Base-by-base conservation (phyloP, 306 rosid genomes). In the Hylodesmum podocarpum region DNA sequence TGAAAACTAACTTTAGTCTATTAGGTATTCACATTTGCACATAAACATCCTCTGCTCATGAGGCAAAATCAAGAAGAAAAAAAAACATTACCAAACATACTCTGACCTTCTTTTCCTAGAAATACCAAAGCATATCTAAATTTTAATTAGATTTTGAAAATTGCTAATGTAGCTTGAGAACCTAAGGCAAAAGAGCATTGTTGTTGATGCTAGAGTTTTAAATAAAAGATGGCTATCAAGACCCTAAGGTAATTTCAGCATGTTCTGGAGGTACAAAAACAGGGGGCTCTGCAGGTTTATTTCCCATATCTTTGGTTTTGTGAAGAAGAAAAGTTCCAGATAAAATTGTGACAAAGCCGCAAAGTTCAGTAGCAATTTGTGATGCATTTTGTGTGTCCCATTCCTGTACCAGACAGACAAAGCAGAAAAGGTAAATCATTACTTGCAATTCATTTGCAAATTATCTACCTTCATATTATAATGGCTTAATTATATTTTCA, bases 251-350 rank as follows among this genome's bases (percentile, higher is more conserved):
- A 73, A n/a, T 19, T 2, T 4, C 27, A n/a, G 18, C 11, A 22
- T 9, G 75, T 7, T 57, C 71, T 33, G 86, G 84, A 39, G 83
- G 71, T 22, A 66, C 28, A 33, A 68, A 65, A 9, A 75, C 62
- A 2, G 88, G 85, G 8, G 85, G n/a, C 19, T 87, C 83, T 2
- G 36, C 0, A 0, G 91, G 81, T 49, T n/a, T 66, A 31, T 67
- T 79, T 39, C 94, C 98, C 98, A 94, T 89, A 36, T 94, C 96
- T 82, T 91, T 86, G 46, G 98, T 94, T 84, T 86, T 90, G 84
- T 92, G 98, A 44, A 94, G 98, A 66, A 94, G 96, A 84, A 94
- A 94, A 4, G 98, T 92, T 55, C 98, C 98, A 3, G 96, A 70
- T 53, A 94, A 84, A 61, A 94, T 94, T 25, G 97, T 92, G 21